Conservation (phyloP, 495 filamentous ascomycete genomes). For the Penicillium steckii region DNA sequence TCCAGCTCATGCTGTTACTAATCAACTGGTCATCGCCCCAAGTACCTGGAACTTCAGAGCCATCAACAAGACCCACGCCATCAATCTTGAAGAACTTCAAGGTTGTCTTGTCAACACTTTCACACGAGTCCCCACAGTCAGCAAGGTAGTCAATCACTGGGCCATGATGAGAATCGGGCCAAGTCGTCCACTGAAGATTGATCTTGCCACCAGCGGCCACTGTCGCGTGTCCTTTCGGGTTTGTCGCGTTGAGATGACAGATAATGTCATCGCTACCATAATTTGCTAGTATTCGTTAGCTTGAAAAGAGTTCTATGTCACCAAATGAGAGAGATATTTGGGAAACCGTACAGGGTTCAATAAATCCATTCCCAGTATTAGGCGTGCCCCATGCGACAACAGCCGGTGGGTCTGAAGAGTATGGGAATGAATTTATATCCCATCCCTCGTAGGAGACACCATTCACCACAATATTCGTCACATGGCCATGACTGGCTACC, state of each 20-base stretch:
- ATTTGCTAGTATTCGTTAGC: conserved; percentile 31
- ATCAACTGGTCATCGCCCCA: conserved; percentile 69
- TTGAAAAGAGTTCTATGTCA: no score
- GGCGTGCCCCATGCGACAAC: conserved; percentile 55
- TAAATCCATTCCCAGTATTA: conserved; percentile 59
- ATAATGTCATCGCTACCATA: conserved; percentile 55
- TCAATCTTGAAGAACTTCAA: conserved; percentile 78
- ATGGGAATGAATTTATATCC: conserved; percentile 42
- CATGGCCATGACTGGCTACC: conserved; percentile 28
- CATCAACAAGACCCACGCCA: conserved; percentile 55
- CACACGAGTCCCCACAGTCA: conserved; percentile 60
- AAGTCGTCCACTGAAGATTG: conserved; percentile 61
- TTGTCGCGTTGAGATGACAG: conserved; percentile 60
- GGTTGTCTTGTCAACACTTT: conserved; percentile 55
- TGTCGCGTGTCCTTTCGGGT: conserved; percentile 49
- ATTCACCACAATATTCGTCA: conserved; percentile 32
- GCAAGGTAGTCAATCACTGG: conserved; percentile 75
- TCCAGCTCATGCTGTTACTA: conserved; percentile 61
- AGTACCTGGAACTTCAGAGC: conserved; percentile 44
- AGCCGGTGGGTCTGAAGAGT: conserved; percentile 40
- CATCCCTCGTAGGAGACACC: conserved; percentile 34
- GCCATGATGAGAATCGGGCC: conserved; percentile 66
- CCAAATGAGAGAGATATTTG: background rate
- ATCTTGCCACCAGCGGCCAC: conserved; percentile 55
- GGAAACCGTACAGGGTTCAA: conserved; percentile 34